Evolutionary conservation across 495 filamentous ascomycete genomes (phyloP), one percentile per base, ranked within the genome.

Genomic region (Clohesyomyces aquaticus): DNA sequence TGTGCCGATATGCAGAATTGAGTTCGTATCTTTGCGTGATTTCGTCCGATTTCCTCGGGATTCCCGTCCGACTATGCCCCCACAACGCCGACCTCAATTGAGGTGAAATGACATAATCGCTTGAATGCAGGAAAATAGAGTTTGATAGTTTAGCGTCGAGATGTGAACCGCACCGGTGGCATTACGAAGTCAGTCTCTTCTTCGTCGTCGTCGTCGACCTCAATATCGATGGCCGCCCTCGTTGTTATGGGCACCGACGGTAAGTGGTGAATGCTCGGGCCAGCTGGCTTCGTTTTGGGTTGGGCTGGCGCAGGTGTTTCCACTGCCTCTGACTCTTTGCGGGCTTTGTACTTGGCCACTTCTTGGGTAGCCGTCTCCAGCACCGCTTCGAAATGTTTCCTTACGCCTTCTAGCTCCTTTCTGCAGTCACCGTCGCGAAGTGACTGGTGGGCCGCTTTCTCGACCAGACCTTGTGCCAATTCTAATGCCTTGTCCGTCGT

Each of bases 391-490:
- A 88, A 76, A 1, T 79, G 76, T 54, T 78, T 76, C 70, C 87
- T 84, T 45, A 91, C 88, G 26, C 84, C 85, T 12, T 81, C 77
- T 16, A 95, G 81, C 75, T 96, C 90, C 21, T 82, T 80, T 18
- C 77, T 79, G 74, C 92, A 96, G 61, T 93, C 87, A 21, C 91
- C 92, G 55, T 89, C 85, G 21, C 92, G 84, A 12, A 96, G 80
- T 59, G 95, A 90, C 71, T 94, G 89, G 73, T 93, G 91, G 1
- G 92, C 92, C 14, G 85, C 92, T 54, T 85, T 84, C 75, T 96
- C 92, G 73, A 90, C 95, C 69, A 91, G 82, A 48, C 80, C 82
- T 71, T 96, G 89, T 12, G 88, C 88, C 54, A 83, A 82, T 69
- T 96, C 91, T 51, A 96, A 78, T 1, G 85, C 82, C 70, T 85